A percentile compares a stretch with the other conserved stretches of the same genome.
phyloP scores from a whole-genome alignment of 176 grass and related monocot genomes.

The barley (Hordeum vulgare) region MorexV3_pseudomolecules_assembly NC_058522.1:554294485-554294984 shows the following conservation, averaged over 20 bases:
- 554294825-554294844: conserved; percentile 77
- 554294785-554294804: conserved; percentile 87
- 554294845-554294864: neutral
- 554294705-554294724: conserved; percentile 62
- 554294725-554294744: conserved; percentile 67
- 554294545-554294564: neutral
- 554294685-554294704: conserved; percentile 43
- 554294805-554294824: conserved; percentile 83
- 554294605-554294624: neutral
- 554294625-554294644: neutral
- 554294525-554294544: neutral
- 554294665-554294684: neutral
- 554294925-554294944: neutral
- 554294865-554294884: neutral
- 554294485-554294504: no score
- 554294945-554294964: neutral
- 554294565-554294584: neutral
- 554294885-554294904: neutral
- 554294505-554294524: neutral
- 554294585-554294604: neutral
- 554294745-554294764: conserved; percentile 88
- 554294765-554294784: conserved; percentile 70
- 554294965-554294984: neutral
- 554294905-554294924: neutral
- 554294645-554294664: neutral